phyloP scores from a whole-genome alignment of 192 early-diverging fungal genomes.

The Coemansia sp. region DNA sequence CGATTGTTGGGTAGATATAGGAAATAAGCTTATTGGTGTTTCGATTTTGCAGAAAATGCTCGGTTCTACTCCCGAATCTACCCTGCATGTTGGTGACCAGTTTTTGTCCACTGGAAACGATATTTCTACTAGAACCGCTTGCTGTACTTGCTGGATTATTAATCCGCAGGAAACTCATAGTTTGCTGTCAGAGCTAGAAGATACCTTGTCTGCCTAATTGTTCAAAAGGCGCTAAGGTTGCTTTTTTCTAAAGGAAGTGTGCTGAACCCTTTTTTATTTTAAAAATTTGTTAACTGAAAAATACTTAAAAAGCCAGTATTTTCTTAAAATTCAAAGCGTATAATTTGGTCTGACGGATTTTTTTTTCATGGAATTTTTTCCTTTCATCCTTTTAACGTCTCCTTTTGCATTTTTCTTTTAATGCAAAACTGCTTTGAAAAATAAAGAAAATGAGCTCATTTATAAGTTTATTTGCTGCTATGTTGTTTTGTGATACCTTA shows the following conservation, averaged over 20 bases:
- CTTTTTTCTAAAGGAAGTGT: not conserved
- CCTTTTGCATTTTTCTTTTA: too few species aligned
- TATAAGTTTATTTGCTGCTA: too few species aligned
- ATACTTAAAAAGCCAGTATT: too few species aligned
- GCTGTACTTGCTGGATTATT: conserved; percentile 89
- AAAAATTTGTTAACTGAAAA: too few species aligned
- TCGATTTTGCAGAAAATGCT: conserved; percentile 72
- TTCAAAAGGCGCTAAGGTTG: not conserved
- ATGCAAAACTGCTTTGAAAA: too few species aligned
- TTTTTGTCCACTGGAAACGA: conserved; percentile 93
- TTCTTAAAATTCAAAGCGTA: too few species aligned
- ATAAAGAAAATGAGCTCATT: too few species aligned
- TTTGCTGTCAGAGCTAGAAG: conserved; percentile 66
- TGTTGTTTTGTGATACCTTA: too few species aligned
- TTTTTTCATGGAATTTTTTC: too few species aligned
- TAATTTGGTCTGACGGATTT: too few species aligned
- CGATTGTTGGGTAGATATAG: conserved; percentile 93
- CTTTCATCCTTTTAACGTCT: too few species aligned
- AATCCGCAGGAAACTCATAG: conserved; percentile 80
- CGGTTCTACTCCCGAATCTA: conserved; percentile 58
- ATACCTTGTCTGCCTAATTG: conserved; percentile 6
- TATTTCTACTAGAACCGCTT: conserved; percentile 76
- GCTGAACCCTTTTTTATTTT: not conserved
- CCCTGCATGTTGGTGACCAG: conserved; percentile 89
- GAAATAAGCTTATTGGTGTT: conserved; percentile 93